Evolutionary conservation across 2,329 filamentous ascomycete genomes (phyloP).

Genomic region (Esteya vermicola): DNA sequence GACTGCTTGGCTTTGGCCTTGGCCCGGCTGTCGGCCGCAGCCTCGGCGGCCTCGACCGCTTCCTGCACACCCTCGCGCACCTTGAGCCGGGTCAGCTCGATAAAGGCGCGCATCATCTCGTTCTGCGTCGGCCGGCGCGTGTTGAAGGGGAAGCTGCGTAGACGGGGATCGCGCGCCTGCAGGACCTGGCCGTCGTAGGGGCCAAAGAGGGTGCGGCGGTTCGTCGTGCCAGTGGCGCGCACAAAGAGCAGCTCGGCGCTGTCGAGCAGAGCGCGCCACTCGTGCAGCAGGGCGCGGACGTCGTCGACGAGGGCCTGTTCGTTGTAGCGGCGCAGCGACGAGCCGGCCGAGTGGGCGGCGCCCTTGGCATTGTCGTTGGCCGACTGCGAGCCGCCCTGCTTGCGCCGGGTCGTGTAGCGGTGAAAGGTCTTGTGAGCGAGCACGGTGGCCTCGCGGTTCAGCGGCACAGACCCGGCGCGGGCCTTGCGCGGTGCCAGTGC

Average conservation of each 20-base stretch:
- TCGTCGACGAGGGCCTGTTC: constrained; percentile 84
- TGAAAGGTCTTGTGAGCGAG: constrained; percentile 97
- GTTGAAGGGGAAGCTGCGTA: constrained; percentile 84
- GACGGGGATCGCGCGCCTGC: constrained; percentile 59
- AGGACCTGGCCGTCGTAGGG: constrained; percentile 84
- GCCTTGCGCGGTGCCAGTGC: constrained; percentile 68
- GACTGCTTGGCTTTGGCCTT: constrained; percentile 31
- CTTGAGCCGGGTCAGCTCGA: constrained; percentile 85
- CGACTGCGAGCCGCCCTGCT: constrained; percentile 91
- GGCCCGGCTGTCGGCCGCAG: constrained; percentile 15
- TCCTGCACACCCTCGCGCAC: constrained; percentile 27
- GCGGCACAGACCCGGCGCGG: constrained; percentile 52
- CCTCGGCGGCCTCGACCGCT: constrained; percentile 23
- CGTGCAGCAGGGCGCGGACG: constrained; percentile 62
- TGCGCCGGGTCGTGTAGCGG: constrained; percentile 86
- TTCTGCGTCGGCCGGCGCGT: constrained; percentile 84
- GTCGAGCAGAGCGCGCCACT: constrained; percentile 81
- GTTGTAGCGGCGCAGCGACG: constrained; percentile 81
- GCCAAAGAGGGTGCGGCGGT: constrained; percentile 75
- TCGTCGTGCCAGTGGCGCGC: constrained; percentile 74
- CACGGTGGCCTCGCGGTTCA: constrained; percentile 76
- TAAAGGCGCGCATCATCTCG: constrained; percentile 87
- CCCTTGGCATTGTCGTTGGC: constrained; percentile 92
- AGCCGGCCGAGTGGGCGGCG: constrained; percentile 83
- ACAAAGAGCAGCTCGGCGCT: constrained; percentile 77